Evolutionary conservation across 2,329 filamentous ascomycete genomes (phyloP).

Genomic region (Sporothrix pseudoabietina): DNA sequence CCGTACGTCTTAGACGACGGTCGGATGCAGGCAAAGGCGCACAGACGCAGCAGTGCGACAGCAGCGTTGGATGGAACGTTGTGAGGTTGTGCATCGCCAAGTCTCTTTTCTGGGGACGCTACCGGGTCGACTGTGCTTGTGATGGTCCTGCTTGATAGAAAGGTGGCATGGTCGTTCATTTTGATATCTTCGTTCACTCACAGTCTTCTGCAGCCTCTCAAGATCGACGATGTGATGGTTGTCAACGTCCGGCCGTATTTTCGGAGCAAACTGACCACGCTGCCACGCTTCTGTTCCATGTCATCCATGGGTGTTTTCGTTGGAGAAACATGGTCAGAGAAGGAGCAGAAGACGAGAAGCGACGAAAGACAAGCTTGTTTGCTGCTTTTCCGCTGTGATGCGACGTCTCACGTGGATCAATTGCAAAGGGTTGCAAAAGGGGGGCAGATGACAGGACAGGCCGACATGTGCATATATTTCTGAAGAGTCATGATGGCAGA

Average conservation of each 20-base stretch:
- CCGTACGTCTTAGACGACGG: neutral
- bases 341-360: neutral
- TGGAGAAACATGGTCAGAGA: neutral
- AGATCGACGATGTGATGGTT: constrained; percentile 8
- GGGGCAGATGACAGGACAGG: neutral
- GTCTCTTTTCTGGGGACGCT: neutral
- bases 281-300: neutral
- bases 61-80: neutral
- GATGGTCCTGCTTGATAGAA: neutral
- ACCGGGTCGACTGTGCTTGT: constrained; percentile 5
- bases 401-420: constrained; percentile 16
- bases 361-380: neutral
- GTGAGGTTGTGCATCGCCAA: constrained; percentile 8
- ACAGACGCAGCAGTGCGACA: constrained; percentile 11
- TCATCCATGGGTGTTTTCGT: neutral
- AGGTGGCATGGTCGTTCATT: neutral
- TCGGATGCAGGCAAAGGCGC: neutral
- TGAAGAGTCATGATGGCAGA: neutral
- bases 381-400: neutral
- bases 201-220: neutral
- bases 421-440: neutral
- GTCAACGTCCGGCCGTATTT: constrained; percentile 12
- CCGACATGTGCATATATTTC: neutral
- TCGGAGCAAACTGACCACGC: constrained; percentile 11
- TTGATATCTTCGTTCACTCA: neutral